Base-by-base conservation (phyloP, 2,329 filamentous ascomycete species). In the Ceratocystis cubensis region DNA sequence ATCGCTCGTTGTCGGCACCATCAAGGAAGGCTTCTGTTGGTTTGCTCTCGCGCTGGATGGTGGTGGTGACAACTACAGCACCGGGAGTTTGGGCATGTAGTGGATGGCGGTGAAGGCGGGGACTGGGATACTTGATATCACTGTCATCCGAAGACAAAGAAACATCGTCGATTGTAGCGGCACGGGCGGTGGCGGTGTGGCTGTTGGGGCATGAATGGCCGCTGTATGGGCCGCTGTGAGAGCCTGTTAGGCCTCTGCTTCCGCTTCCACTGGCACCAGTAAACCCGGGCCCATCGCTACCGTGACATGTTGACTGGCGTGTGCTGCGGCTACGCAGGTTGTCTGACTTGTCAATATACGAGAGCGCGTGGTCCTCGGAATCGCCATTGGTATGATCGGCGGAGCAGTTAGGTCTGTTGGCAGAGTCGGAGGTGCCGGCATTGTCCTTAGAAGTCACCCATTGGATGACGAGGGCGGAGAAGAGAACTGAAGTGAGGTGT, bases 401-500 rank as follows among this genome's bases (percentile, higher is more conserved):
- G 44, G 44, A 45, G 56, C 30, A 59, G 48, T 37, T 68, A 48
- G 41, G 66, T 28, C 33, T 68, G 53, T 50, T 70, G 46, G 61
- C 64, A 22, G 66, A 71, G 68, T 68, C 72, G 17, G 72, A 71
- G 13, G 72, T 75, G 56, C 73, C 75, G n/a, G 74, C 73, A 65
- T 75, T 78, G 71, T 81, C 79, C 59, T 73, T 75, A 15, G 77
- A 79, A 0, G 79, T 81, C 53, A 84, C 79, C 83, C 83, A 86
- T 70, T 86, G 83, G 53, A 86, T 78, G n/a, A 86, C 80, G 2
- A 84, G 70, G 22, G 81, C 80, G 15, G 80, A 83, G 73, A 86
- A 84, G 37, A 85, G 77, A 17, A 85, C 82, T 83, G 17, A 1
- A 30, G 56, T 8, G 41, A 30, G 7, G 22, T 25, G 53, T 64